phyloP scores from a whole-genome alignment of 441 rosid genomes.

The Pelargonium australe region DNA sequence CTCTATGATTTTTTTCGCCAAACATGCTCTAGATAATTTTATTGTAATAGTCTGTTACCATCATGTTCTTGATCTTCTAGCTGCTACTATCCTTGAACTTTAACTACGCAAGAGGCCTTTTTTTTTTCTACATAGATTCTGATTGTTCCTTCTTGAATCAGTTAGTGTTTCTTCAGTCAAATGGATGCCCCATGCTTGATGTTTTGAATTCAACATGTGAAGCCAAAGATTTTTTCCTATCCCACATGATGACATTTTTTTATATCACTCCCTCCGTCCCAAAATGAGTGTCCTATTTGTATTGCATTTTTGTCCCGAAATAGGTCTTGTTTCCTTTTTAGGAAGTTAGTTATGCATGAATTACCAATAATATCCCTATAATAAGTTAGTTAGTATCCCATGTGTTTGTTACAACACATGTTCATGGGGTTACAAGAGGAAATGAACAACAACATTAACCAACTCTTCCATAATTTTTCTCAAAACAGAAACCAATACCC shows the following conservation, averaged over 20 bases:
- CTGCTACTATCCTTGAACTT: neutral
- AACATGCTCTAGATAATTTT: conserved; percentile 11
- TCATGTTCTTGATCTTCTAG: conserved; percentile 1
- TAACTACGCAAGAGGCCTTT: neutral
- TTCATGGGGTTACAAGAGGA: too few relatives aligned
- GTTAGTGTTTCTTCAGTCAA: conserved; percentile 1
- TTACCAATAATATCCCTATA: too few relatives aligned
- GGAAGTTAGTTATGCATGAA: too few relatives aligned
- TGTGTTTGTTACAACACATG: too few relatives aligned
- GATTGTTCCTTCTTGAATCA: conserved; percentile 5
- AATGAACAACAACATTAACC: too few relatives aligned
- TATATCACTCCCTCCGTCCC: neutral
- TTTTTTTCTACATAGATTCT: neutral
- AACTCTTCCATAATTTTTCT: too few relatives aligned
- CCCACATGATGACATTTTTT: neutral
- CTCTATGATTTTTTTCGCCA: conserved; percentile 1
- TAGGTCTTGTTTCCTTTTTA: too few relatives aligned
- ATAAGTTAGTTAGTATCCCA: too few relatives aligned
- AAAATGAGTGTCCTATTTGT: too few relatives aligned
- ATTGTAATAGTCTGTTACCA: neutral
- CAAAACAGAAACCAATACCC: too few relatives aligned
- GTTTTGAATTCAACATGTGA: neutral
- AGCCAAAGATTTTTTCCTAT: neutral
- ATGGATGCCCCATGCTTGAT: neutral
- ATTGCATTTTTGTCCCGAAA: too few relatives aligned